phyloP scores from a whole-genome alignment of 2,329 filamentous ascomycete species.

The Penicillium sp. region DNA sequence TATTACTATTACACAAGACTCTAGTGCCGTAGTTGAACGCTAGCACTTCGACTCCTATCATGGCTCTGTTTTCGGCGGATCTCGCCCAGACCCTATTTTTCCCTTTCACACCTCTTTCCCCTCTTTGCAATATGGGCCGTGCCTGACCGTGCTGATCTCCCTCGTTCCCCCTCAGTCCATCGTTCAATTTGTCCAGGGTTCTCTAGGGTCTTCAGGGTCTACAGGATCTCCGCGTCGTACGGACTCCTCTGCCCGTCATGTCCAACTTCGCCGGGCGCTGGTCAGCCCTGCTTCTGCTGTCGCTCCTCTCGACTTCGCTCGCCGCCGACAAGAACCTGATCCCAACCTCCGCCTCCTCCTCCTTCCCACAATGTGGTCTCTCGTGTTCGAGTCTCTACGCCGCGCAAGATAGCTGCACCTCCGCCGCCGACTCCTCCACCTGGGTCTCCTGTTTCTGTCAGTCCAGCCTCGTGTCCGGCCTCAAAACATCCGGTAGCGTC shows the following conservation, averaged over 20 bases:
- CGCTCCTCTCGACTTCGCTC: slow-evolving; percentile 23
- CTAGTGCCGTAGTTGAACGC: too few species aligned
- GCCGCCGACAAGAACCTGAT: slow-evolving; percentile 31
- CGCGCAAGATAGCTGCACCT: slow-evolving; percentile 66
- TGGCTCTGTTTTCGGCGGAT: too few species aligned
- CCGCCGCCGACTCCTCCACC: slow-evolving; percentile 49
- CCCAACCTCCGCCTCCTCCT: slow-evolving; percentile 37
- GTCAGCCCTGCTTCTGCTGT: slow-evolving; percentile 18
- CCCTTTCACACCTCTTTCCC: too few species aligned
- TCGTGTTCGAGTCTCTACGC: slow-evolving; percentile 62
- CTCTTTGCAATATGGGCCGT: too few species aligned
- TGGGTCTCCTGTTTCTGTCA: slow-evolving; percentile 74
- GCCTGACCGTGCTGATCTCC: too few species aligned
- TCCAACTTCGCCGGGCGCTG: slow-evolving; percentile 5
- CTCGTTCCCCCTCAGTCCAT: too few species aligned
- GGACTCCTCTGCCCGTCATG: background rate
- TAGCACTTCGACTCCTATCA: too few species aligned
- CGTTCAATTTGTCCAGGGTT: too few species aligned
- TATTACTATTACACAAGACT: too few species aligned
- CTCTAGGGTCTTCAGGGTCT: too few species aligned
- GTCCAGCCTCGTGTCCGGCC: slow-evolving; percentile 57
- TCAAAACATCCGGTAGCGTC: slow-evolving; percentile 63
- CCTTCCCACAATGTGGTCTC: slow-evolving; percentile 62
- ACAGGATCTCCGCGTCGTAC: too few species aligned
- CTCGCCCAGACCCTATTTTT: too few species aligned